phyloP scores from a whole-genome alignment of 345 rosid genomes.

The Camelina hispida region DNA sequence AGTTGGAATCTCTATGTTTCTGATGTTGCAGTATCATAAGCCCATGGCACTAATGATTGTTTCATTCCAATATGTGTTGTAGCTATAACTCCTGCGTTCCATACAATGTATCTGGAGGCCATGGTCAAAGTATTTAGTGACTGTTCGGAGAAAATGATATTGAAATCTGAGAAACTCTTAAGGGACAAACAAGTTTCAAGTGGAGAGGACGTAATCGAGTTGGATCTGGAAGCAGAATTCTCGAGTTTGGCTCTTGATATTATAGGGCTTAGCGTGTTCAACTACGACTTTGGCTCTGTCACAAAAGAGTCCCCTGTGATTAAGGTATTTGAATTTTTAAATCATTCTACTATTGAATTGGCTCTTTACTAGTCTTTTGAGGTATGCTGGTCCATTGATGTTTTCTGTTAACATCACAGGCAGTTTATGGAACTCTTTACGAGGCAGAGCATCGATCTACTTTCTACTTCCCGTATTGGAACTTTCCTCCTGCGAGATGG shows the following conservation, averaged over 20 bases:
- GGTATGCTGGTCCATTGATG: not conserved
- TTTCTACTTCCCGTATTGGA: conserved; percentile 95
- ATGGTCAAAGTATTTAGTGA: conserved; percentile 80
- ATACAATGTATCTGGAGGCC: conserved; percentile 79
- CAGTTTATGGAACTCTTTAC: conserved; percentile 95
- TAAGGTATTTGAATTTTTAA: conserved; percentile 54
- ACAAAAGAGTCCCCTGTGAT: conserved; percentile 94
- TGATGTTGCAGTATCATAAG: not conserved
- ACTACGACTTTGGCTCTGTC: conserved; percentile 91
- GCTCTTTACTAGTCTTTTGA: not conserved
- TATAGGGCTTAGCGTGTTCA: conserved; percentile 94
- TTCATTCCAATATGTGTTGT: conserved; percentile 28
- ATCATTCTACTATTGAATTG: not conserved
- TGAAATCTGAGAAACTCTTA: conserved; percentile 72
- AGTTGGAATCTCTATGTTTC: not conserved
- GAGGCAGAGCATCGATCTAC: conserved; percentile 99
- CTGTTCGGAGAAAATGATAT: conserved; percentile 75
- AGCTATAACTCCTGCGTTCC: conserved; percentile 97
- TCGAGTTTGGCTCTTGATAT: conserved; percentile 94
- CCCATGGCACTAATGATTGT: conserved; percentile 2
- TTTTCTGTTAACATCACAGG: conserved; percentile 54
- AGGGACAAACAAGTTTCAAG: conserved; percentile 47
- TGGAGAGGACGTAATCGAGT: conserved; percentile 58
- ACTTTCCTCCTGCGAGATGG: conserved; percentile 88
- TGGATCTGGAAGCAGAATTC: conserved; percentile 96